A percentile compares a stretch with the other conserved stretches of the same genome.
These are phyloP conservation scores for Plasmodium cynomolgi DNA, from an alignment of 169 alveolate species.

Conservation along the genomic window DNA sequence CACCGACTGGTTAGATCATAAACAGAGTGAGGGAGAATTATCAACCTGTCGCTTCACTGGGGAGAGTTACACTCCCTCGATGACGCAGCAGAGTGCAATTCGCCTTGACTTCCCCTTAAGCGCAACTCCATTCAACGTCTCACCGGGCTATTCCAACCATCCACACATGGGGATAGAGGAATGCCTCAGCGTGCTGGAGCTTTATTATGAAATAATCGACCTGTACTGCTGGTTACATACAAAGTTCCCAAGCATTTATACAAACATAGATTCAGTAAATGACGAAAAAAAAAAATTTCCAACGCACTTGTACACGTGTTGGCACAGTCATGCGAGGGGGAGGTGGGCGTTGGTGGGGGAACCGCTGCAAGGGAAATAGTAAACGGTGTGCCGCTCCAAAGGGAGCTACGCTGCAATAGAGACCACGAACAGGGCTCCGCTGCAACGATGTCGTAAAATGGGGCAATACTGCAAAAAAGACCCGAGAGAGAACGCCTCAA, in stretches of 20 bases:
- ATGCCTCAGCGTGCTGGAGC: slow-evolving; percentile 25
- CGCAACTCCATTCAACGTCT: neutral
- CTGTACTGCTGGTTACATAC: slow-evolving; percentile 59
- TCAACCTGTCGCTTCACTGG: neutral
- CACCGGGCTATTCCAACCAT: neutral
- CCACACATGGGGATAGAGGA: neutral
- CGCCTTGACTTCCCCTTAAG: neutral
- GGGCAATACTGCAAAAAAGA: neutral
- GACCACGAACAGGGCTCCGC: neutral
- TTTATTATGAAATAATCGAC: slow-evolving; percentile 61
- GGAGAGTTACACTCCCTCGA: neutral
- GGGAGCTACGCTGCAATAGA: neutral
- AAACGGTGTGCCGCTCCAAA: neutral
- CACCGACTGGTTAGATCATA: neutral
- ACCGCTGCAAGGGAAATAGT: neutral
- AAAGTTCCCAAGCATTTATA: slow-evolving; percentile 43
- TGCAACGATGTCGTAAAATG: neutral
- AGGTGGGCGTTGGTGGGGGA: neutral
- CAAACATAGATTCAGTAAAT: slow-evolving; percentile 35
- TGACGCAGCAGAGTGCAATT: neutral
- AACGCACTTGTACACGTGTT: slow-evolving; percentile 30
- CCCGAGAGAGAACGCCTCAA: neutral
- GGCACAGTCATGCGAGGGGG: slow-evolving; percentile 21
- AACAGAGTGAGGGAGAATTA: neutral
- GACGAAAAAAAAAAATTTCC: slow-evolving; percentile 57